Evolutionary conservation across 768 basidiomycete species (phyloP).

Genomic region (Lactifluus piperatus): DNA sequence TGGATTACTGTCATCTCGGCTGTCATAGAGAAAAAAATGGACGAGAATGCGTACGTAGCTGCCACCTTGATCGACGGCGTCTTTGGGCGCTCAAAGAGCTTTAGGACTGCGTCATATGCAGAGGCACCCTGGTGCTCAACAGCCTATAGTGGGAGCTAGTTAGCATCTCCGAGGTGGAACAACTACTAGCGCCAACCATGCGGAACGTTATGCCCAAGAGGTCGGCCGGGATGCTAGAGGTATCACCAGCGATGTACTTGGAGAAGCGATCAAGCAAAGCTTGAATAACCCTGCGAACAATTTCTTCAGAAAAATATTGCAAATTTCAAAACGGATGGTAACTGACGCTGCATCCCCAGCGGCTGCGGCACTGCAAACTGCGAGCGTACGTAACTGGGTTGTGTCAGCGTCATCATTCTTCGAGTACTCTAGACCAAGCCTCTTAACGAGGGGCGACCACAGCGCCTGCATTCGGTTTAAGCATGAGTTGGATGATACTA

Average conservation of each 20-base stretch:
- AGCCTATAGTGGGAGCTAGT: conserved; percentile 34
- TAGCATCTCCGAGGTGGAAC: not conserved
- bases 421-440: conserved; percentile 69
- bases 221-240: conserved; percentile 74
- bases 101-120: conserved; percentile 67
- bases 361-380: conserved; percentile 46
- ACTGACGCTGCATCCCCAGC: conserved; percentile 36
- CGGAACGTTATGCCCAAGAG: conserved; percentile 49
- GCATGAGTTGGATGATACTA: not conserved
- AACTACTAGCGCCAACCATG: conserved; percentile 32
- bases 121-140: conserved; percentile 62
- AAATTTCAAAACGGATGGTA: not conserved
- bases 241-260: conserved; percentile 60
- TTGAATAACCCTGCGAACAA: conserved; percentile 50
- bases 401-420: conserved; percentile 58
- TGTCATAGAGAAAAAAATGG: not conserved
- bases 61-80: conserved; percentile 66
- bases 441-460: conserved; percentile 68
- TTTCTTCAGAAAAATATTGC: conserved; percentile 21
- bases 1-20: not conserved
- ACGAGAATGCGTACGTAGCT: conserved; percentile 45
- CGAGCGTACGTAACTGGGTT: conserved; percentile 64
- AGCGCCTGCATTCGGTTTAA: conserved; percentile 34
- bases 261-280: conserved; percentile 67
- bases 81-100: conserved; percentile 60